Conservation (phyloP, 352 stramenopile species). For the Lagenidium sp. region DNA sequence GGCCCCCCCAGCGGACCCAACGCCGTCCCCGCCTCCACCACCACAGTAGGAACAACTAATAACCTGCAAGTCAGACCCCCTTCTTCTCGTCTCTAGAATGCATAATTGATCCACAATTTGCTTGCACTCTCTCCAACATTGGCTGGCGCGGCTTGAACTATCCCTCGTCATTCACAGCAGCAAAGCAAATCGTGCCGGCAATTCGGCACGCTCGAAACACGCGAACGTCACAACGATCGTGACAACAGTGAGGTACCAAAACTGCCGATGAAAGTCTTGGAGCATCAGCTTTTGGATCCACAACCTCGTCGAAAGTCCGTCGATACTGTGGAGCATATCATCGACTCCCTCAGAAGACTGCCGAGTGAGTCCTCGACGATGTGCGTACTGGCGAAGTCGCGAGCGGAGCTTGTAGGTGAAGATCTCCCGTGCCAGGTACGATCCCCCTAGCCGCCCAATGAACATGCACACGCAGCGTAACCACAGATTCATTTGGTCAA, state of each 20-base stretch:
- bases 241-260: slow-evolving; percentile 80
- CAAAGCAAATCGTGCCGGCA: slow-evolving; percentile 67
- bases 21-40: neutral
- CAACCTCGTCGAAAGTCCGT: slow-evolving; percentile 56
- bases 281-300: slow-evolving; percentile 85
- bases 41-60: neutral
- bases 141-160: neutral
- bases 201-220: slow-evolving; percentile 71
- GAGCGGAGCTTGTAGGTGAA: slow-evolving; percentile 77
- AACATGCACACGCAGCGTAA: slow-evolving; percentile 85
- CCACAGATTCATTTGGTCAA: slow-evolving; percentile 73
- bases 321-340: slow-evolving; percentile 27
- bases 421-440: slow-evolving; percentile 75
- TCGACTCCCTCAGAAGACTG: slow-evolving; percentile 10
- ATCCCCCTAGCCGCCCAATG: slow-evolving; percentile 49
- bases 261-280: slow-evolving; percentile 77
- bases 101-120: neutral
- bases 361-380: neutral
- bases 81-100: neutral
- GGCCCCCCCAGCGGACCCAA: neutral
- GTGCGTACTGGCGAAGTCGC: slow-evolving; percentile 20
- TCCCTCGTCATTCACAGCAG: slow-evolving; percentile 24
- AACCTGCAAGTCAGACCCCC: neutral
- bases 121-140: neutral
- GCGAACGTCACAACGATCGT: slow-evolving; percentile 79